Base-by-base conservation (phyloP, 2,329 filamentous ascomycete genomes). In the Sporothrix sp. region DNA sequence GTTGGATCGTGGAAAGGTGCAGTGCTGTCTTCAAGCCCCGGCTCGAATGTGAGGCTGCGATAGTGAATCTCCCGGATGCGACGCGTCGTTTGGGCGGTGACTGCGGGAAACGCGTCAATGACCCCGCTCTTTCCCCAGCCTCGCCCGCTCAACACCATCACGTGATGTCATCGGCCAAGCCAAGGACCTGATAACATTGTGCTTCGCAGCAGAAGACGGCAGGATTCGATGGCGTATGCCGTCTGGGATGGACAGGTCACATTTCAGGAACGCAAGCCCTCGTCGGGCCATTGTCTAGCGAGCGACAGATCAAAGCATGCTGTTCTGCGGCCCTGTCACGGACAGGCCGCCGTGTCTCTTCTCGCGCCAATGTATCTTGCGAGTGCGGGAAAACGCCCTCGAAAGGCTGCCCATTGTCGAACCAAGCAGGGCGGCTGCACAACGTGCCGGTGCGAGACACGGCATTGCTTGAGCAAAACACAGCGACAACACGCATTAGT, bases 61-160 rank as follows among this genome's bases (percentile, higher is more conserved):
- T 25, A 23, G 23, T 16, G 27, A 48, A 48, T 25, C 46, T 27
- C 9, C 32, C 6, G 18, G 21, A 28, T 37, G 33, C 35, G 25
- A 48, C 46, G 46, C 46, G 46, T 48, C 36, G 46, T 38, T 38
- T 14, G 27, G 46, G 35, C 35, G 36, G 16, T 39, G 27, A 28
- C 42, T 21, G 27, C 16, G 18, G 35, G 40, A 16, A 44, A 50
- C 48, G 40, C 39, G 48, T 45, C 45, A 45, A 50, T 23, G 27
- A 50, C 48, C 48, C 48, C 48, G 40, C 48, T 44, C 43, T 36
- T 36, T 28, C n/a, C 27, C 21, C 30, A 46, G 43, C 33, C n/a
- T n/a, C n/a, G n/a, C n/a, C n/a, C n/a, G n/a, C n/a, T n/a, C n/a
- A n/a, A n/a, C n/a, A n/a, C n/a, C n/a, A n/a, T n/a, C n/a, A n/a